These are phyloP conservation scores for Amphirosellinia nigrospora DNA, from an alignment of 495 filamentous ascomycete genomes.

Conservation along the genomic window DNA sequence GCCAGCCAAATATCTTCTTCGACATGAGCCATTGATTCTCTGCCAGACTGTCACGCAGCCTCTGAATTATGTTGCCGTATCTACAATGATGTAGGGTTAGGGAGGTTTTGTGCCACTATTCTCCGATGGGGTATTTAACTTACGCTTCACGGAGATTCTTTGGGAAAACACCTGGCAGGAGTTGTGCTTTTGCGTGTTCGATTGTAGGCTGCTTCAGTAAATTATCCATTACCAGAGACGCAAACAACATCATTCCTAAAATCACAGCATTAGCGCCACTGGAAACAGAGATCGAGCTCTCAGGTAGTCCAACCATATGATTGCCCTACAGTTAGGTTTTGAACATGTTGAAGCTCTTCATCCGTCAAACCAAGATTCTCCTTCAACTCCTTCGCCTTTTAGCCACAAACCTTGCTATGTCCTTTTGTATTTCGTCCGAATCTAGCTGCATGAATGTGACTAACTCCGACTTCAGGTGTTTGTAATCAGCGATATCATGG, in stretches of 20 bases:
- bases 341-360: neutral
- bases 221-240: slow-evolving; percentile 1
- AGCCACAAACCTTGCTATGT: neutral
- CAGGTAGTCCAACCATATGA: neutral
- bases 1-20: slow-evolving; percentile 48
- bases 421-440: neutral
- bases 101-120: neutral
- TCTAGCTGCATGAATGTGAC: neutral
- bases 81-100: neutral
- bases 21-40: slow-evolving; percentile 38
- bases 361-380: neutral
- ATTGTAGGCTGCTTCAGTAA: neutral
- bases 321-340: neutral
- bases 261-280: neutral
- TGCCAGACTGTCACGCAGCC: slow-evolving; percentile 32
- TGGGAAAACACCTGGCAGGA: neutral
- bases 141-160: neutral
- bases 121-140: neutral
- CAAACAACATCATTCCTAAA: slow-evolving; percentile 6
- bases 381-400: neutral
- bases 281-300: neutral
- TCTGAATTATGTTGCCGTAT: neutral
- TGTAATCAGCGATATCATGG: slow-evolving; percentile 44
- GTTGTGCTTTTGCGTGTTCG: neutral
- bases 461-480: slow-evolving; percentile 25